phyloP scores from a whole-genome alignment of 2,329 filamentous ascomycete species.

The Xylaria hypoxylon region DNA sequence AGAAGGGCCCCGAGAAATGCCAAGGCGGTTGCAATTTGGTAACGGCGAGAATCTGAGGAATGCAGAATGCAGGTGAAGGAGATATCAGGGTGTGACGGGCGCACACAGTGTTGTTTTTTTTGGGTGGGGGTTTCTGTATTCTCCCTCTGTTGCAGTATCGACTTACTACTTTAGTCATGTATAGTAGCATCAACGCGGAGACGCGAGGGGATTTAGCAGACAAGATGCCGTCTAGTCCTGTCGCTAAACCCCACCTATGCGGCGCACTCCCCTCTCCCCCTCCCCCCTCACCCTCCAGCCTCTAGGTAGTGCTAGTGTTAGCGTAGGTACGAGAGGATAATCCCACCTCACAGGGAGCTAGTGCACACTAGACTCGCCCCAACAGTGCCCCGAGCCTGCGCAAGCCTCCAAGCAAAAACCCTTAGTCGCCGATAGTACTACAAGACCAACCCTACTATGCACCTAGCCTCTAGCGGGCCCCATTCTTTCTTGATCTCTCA shows the following conservation, averaged over 20 bases:
- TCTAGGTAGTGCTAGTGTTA: constrained; percentile 11
- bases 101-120: constrained; percentile 36
- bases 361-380: constrained; percentile 7
- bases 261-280: constrained; percentile 11
- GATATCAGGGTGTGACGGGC: constrained; percentile 24
- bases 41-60: constrained; percentile 17
- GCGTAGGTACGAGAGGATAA: neutral
- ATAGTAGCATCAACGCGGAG: constrained; percentile 31
- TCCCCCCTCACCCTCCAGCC: constrained; percentile 10
- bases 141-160: neutral
- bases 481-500: constrained; percentile 7
- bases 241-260: constrained; percentile 23
- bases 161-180: constrained; percentile 27
- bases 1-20: neutral
- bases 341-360: constrained; percentile 6
- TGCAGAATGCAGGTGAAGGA: constrained; percentile 2
- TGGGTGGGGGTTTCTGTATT: neutral
- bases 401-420: constrained; percentile 13
- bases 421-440: constrained; percentile 28
- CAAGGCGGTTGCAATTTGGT: constrained; percentile 24
- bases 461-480: constrained; percentile 29
- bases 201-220: constrained; percentile 13
- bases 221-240: constrained; percentile 38
- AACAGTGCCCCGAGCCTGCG: too few species aligned
- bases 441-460: constrained; percentile 11